Conservation (phyloP, 75 land plant species). For the Adiantum capillusveneris region DNA sequence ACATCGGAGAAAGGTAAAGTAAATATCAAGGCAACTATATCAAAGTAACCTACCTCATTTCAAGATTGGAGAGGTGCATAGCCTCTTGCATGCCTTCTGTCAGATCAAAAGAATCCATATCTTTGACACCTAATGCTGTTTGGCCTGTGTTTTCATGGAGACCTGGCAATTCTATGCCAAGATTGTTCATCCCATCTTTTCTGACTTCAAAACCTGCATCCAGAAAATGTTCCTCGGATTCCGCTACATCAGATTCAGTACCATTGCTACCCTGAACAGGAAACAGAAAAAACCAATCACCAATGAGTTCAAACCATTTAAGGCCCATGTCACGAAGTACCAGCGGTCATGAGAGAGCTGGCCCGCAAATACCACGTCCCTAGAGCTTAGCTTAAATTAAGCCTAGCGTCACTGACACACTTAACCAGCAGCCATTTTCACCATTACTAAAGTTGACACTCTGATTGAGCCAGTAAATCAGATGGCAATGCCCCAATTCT, state of each 20-base stretch:
- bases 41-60: slow-evolving; percentile 52
- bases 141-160: too few species aligned
- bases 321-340: too few species aligned
- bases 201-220: slow-evolving; percentile 26
- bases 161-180: not conserved
- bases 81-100: slow-evolving; percentile 79
- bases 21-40: not conserved
- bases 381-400: too few species aligned
- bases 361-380: too few species aligned
- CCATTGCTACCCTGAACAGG: slow-evolving; percentile 1
- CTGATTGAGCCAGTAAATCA: too few species aligned
- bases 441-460: too few species aligned
- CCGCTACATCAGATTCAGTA: slow-evolving; percentile 33
- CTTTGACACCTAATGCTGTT: too few species aligned
- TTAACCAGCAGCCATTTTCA: too few species aligned
- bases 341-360: too few species aligned
- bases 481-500: too few species aligned
- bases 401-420: too few species aligned
- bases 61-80: slow-evolving; percentile 76
- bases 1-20: not conserved
- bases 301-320: too few species aligned
- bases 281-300: not conserved
- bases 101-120: slow-evolving; percentile 43
- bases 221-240: slow-evolving; percentile 40
- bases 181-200: slow-evolving; percentile 13